Percentiles rank a stretch among this genome's conserved stretches.
These are phyloP conservation scores for Pezicula rhizophila DNA, from an alignment of 2,329 filamentous ascomycete species.

Conservation along the genomic window DNA sequence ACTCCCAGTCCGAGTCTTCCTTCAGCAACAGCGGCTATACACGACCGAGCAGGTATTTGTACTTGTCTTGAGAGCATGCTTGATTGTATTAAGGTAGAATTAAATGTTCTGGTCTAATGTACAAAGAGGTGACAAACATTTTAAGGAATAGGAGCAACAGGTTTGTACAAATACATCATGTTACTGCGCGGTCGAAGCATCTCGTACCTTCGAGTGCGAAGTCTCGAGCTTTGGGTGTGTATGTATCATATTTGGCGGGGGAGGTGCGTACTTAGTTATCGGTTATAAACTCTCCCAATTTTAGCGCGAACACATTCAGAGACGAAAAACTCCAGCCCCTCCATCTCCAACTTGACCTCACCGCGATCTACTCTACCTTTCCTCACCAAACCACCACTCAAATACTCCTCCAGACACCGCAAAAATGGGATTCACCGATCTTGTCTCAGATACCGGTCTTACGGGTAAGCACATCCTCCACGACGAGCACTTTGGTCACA, in stretches of 20 bases:
- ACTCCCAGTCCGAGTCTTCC: conserved; percentile 11
- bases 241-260: not conserved
- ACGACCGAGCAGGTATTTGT: conserved; percentile 16
- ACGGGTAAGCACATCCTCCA: conserved; percentile 36
- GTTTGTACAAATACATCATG: not conserved
- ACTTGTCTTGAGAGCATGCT: conserved; percentile 21
- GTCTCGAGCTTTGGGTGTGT: not conserved
- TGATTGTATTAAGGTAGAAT: conserved; percentile 4
- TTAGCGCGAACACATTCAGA: not conserved
- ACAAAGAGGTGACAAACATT: conserved; percentile 6
- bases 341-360: conserved; percentile 4
- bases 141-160: not conserved
- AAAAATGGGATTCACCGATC: conserved; percentile 64
- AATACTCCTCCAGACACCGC: conserved; percentile 3
- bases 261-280: not conserved
- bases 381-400: not conserved
- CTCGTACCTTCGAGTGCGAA: not conserved
- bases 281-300: no score
- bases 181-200: conserved; percentile 2
- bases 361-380: not conserved
- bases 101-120: conserved; percentile 1
- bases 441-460: conserved; percentile 60
- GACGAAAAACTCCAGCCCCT: conserved; percentile 4
- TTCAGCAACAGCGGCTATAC: conserved; percentile 15
- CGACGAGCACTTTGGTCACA: not conserved